These are phyloP conservation scores for Solanum sitiens DNA, from an alignment of 257 asterid species.

Conservation along the genomic window DNA sequence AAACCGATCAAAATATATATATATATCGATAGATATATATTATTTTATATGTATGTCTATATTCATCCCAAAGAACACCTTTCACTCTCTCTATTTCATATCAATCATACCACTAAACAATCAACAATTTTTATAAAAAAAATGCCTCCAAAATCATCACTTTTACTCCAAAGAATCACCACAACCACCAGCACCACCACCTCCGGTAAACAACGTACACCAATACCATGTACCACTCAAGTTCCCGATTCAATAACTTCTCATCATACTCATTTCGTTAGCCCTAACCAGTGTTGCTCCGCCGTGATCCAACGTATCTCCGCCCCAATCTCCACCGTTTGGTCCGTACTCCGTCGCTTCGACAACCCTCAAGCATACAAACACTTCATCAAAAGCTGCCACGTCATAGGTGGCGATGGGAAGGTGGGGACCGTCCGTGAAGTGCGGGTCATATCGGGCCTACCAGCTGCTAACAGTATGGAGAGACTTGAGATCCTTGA, in stretches of 20 bases:
- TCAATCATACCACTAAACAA: not conserved
- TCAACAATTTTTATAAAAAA: not conserved
- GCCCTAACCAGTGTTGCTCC: slow-evolving; percentile 76
- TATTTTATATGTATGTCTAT: not conserved
- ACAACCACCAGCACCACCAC: slow-evolving; percentile 26
- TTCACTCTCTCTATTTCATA: not conserved
- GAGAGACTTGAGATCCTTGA: slow-evolving; percentile 79
- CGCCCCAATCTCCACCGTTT: slow-evolving; percentile 55
- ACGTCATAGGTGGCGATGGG: slow-evolving; percentile 56
- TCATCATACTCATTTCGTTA: slow-evolving; percentile 46
- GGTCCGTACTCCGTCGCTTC: slow-evolving; percentile 80
- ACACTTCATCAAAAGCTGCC: slow-evolving; percentile 76
- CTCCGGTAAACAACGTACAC: slow-evolving; percentile 5
- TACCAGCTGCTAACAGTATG: slow-evolving; percentile 66
- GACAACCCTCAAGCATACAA: slow-evolving; percentile 81
- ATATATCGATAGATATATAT: no score
- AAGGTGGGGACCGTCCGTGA: slow-evolving; percentile 62
- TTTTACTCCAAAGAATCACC: slow-evolving; percentile 43
- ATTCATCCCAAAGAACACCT: not conserved
- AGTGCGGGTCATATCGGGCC: slow-evolving; percentile 67
- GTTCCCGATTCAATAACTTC: slow-evolving; percentile 55
- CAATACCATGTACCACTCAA: slow-evolving; percentile 7
- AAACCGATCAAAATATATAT: no score
- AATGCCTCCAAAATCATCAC: slow-evolving; percentile 52
- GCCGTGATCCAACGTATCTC: slow-evolving; percentile 61